Evolutionary conservation across 2,329 filamentous ascomycete species (phyloP).

Genomic region (Penicillium sclerotigenum): DNA sequence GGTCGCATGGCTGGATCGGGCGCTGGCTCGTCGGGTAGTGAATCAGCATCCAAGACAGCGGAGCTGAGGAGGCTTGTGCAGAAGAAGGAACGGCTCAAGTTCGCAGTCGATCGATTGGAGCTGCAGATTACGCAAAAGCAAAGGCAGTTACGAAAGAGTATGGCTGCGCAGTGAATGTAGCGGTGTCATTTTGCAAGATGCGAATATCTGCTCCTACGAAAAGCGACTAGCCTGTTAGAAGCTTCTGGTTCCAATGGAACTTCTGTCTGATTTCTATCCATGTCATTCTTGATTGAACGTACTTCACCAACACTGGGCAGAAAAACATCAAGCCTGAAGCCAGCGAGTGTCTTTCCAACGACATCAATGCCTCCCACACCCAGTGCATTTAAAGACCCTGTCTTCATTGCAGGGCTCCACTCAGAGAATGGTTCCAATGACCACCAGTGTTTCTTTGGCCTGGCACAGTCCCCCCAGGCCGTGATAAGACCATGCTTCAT

Average conservation of each 20-base stretch:
- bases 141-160: slow-evolving; percentile 69
- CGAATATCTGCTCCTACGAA: neutral
- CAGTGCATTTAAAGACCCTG: neutral
- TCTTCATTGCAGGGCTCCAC: neutral
- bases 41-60: slow-evolving; percentile 46
- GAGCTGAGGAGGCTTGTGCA: slow-evolving; percentile 68
- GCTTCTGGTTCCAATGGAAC: neutral
- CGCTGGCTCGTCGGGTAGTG: slow-evolving; percentile 26
- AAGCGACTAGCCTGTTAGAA: neutral
- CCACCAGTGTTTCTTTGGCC: too few species aligned
- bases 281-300: neutral
- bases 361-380: neutral
- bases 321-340: neutral
- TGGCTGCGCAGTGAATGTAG: slow-evolving; percentile 52
- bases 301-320: neutral
- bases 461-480: neutral
- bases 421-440: too few species aligned
- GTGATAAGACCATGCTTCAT: neutral
- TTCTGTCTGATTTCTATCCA: neutral
- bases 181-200: neutral
- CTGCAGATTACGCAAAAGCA: slow-evolving; percentile 77
- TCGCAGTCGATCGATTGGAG: slow-evolving; percentile 81
- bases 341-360: neutral
- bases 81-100: slow-evolving; percentile 80
- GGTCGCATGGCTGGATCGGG: slow-evolving; percentile 27